Evolutionary conservation across 345 rosid genomes (phyloP), one percentile per base, ranked within the genome.

Genomic region (Luvunga scandens): DNA sequence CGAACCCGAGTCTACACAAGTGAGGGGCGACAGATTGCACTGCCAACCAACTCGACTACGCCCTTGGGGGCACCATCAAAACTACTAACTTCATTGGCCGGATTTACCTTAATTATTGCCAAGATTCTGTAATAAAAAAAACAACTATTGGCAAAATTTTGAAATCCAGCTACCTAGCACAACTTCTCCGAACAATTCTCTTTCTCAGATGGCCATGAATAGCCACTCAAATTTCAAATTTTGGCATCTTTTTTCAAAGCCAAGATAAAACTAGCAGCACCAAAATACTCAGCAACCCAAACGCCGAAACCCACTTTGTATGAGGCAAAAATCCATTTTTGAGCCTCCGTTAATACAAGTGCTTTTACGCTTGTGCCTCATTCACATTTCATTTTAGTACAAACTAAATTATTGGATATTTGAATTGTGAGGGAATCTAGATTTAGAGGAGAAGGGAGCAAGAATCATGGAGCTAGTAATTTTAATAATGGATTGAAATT

Each of bases 71-170:
- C n/a, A 36, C 8, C 38, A 2, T 38, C 42, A 38, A 38, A 7
- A 1, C 2, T 38, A 1, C 42, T 7, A 38, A 5, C 6, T 38
- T 38, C 7, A 38, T 2, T 1, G 2, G 9, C 1, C 9, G 2
- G 9, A 38, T 38, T 0, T 38, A 2, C 42, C 42, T 7, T 2
- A 31, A 38, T 38, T 38, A 38, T 38, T 38, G 9, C 42, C 2
- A 38, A 8, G 91, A 85, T 95, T 7, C 9, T 36, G 39, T 97
- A 78, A 92, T 93, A 76, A 93, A 84, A 84, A 81, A 93, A 95
- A 83, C 98, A 93, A 69, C 90, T 93, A 71, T 90, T 93, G 7
- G 93, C 97, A 28, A 86, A 91, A 84, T 95, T 95, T 77, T 84
- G 90, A 82, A 92, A 81, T 19, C 98, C 99, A 50, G 97, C 97